These are phyloP conservation scores for Carpinus fangiana DNA, from an alignment of 306 rosid genomes.

Conservation along the genomic window DNA sequence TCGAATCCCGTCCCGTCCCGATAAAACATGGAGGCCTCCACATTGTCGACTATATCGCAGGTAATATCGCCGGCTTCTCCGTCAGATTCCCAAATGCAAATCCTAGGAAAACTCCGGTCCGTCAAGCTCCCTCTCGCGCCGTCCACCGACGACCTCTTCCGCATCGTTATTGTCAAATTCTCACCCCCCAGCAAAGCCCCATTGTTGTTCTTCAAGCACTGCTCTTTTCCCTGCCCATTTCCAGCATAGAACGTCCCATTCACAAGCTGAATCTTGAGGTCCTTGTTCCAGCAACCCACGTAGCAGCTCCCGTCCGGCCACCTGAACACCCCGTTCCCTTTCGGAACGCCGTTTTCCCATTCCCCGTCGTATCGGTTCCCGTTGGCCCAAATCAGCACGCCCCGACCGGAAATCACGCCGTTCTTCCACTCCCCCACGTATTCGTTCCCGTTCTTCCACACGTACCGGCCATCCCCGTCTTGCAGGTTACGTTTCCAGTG, in stretches of 20 bases:
- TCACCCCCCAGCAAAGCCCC: conserved; percentile 40
- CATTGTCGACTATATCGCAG: conserved; percentile 87
- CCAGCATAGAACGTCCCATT: conserved; percentile 67
- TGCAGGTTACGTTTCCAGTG: conserved; percentile 74
- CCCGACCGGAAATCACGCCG: conserved; percentile 76
- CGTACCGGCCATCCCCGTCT: conserved; percentile 85
- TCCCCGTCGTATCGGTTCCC: conserved; percentile 87
- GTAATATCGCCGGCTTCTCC: conserved; percentile 97
- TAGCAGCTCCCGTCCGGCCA: conserved; percentile 86
- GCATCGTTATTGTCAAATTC: conserved; percentile 49
- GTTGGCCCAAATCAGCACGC: conserved; percentile 70
- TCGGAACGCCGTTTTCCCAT: conserved; percentile 87
- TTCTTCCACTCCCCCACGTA: conserved; percentile 82
- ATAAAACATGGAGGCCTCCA: conserved; percentile 79
- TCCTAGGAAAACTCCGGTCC: conserved; percentile 68
- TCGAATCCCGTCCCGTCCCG: conserved; percentile 40
- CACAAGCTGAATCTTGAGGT: conserved; percentile 53
- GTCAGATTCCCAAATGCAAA: conserved; percentile 94
- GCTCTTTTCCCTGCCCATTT: conserved; percentile 42
- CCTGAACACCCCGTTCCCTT: conserved; percentile 74
- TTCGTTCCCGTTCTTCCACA: conserved; percentile 87
- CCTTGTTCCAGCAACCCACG: conserved; percentile 71
- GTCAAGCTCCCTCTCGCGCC: conserved; percentile 53
- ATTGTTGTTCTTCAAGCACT: conserved; percentile 28
- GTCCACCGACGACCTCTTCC: conserved; percentile 70